These are phyloP conservation scores for Candida tropicalis DNA, from an alignment of 1,139 yeast genomes.

Conservation along the genomic window DNA sequence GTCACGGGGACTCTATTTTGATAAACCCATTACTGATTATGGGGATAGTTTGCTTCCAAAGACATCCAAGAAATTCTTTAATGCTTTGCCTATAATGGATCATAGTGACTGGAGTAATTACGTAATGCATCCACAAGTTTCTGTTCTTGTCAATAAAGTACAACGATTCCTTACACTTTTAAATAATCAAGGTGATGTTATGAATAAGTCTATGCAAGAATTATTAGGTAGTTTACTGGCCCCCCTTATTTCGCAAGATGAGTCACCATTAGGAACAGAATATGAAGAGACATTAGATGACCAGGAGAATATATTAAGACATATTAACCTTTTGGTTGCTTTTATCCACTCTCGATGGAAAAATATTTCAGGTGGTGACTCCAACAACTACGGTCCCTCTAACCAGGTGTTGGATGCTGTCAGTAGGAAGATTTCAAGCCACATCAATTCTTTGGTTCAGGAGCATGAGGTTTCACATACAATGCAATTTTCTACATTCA, in stretches of 20 bases:
- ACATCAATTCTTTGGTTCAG: too few relatives aligned
- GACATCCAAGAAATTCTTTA: conserved; percentile 37
- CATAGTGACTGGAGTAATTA: conserved; percentile 19
- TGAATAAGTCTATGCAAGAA: conserved; percentile 57
- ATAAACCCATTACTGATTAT: conserved; percentile 26
- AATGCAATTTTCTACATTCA: not conserved
- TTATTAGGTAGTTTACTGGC: conserved; percentile 48
- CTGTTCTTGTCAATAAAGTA: conserved; percentile 24
- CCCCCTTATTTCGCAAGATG: conserved; percentile 47
- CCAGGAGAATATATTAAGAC: conserved; percentile 70
- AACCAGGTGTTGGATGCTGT: too few relatives aligned
- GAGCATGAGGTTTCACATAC: not conserved
- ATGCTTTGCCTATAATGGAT: conserved; percentile 31
- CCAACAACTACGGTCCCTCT: conserved; percentile 1
- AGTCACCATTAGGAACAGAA: conserved; percentile 73
- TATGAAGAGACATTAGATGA: conserved; percentile 71
- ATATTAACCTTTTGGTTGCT: conserved; percentile 62
- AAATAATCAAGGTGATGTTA: conserved; percentile 57
- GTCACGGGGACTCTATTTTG: conserved; percentile 24
- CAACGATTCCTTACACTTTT: conserved; percentile 36
- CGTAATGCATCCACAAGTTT: conserved; percentile 25
- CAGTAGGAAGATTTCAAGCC: not conserved
- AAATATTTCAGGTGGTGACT: conserved; percentile 31
- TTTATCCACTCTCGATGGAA: conserved; percentile 57
- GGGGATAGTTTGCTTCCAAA: conserved; percentile 38